Percentiles rank a stretch among this genome's conserved stretches.
These are phyloP conservation scores for Colletotrichum sublineola DNA, from an alignment of 2,329 filamentous ascomycete species.

Conservation along the genomic window DNA sequence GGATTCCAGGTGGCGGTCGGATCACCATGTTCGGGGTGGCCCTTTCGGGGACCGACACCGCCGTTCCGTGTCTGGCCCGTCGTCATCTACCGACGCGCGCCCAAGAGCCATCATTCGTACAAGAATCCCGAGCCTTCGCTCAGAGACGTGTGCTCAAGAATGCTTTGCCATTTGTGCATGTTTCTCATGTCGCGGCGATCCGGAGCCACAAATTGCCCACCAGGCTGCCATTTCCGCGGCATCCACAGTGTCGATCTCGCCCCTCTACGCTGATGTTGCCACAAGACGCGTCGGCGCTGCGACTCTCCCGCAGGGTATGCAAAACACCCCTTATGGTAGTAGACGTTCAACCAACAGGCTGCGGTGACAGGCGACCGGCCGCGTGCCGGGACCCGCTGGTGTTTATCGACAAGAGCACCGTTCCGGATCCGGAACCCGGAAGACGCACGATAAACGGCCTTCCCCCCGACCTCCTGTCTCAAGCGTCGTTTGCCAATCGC, in stretches of 20 bases:
- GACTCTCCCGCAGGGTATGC: slow-evolving; percentile 25
- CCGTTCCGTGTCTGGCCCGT: slow-evolving; percentile 1
- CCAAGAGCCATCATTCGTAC: no score
- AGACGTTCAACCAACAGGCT: slow-evolving; percentile 7
- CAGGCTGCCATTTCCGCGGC: not conserved
- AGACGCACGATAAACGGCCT: not conserved
- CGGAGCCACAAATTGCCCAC: not conserved
- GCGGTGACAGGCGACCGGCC: slow-evolving; percentile 9
- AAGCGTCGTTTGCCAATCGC: slow-evolving; percentile 22
- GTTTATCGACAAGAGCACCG: slow-evolving; percentile 1
- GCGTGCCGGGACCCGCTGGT: slow-evolving; percentile 15
- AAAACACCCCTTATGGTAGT: not conserved
- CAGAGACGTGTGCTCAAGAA: not conserved
- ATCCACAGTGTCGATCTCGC: slow-evolving; percentile 13
- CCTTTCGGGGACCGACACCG: slow-evolving; percentile 29
- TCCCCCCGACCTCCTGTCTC: slow-evolving; percentile 4
- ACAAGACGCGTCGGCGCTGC: slow-evolving; percentile 22
- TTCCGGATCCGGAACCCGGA: slow-evolving; percentile 19
- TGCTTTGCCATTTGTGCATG: no score
- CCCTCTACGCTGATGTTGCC: slow-evolving; percentile 29
- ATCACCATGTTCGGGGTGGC: no score
- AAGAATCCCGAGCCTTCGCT: not conserved
- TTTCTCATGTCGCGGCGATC: not conserved
- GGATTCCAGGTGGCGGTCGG: no score
- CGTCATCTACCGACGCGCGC: not conserved